phyloP scores from a whole-genome alignment of 768 basidiomycete genomes.

The Hemileccinum impolitum region DNA sequence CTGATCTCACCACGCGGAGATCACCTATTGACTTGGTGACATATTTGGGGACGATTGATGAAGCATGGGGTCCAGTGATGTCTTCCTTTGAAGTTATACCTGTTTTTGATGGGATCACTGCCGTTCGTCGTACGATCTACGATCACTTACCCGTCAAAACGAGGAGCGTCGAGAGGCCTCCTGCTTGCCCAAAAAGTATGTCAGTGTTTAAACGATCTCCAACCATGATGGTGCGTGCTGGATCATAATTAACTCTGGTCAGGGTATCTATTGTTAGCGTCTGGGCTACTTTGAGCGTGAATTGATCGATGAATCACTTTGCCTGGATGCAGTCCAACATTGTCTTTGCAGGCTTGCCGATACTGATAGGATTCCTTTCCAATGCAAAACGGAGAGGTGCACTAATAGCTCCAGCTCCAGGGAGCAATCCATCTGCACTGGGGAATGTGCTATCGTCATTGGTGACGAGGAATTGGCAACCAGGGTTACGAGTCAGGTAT shows the following conservation, averaged over 20 bases:
- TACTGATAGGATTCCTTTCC: constrained; percentile 66
- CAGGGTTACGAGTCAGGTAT: constrained; percentile 78
- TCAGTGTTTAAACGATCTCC: constrained; percentile 96
- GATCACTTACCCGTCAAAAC: constrained; percentile 77
- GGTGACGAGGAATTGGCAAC: constrained; percentile 82
- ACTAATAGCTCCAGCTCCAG: constrained; percentile 82
- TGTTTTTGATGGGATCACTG: constrained; percentile 27
- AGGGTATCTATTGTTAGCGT: constrained; percentile 9
- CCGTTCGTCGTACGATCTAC: neutral
- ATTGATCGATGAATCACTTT: constrained; percentile 41
- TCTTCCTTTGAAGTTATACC: constrained; percentile 78
- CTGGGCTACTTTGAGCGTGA: neutral
- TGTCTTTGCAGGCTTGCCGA: constrained; percentile 87
- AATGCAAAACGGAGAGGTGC: constrained; percentile 77
- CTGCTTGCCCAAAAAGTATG: constrained; percentile 87
- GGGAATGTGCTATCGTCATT: constrained; percentile 95
- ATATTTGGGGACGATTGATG: constrained; percentile 74
- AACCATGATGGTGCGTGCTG: constrained; percentile 86
- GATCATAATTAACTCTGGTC: constrained; percentile 80
- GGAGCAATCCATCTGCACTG: constrained; percentile 63
- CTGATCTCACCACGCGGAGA: constrained; percentile 43
- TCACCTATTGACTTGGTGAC: constrained; percentile 82
- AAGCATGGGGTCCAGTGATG: constrained; percentile 67
- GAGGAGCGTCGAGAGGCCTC: constrained; percentile 82
- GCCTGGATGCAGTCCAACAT: constrained; percentile 94